Evolutionary conservation across 345 rosid genomes (phyloP), one percentile per base, ranked within the genome.

Genomic region (Carallia brachiata): DNA sequence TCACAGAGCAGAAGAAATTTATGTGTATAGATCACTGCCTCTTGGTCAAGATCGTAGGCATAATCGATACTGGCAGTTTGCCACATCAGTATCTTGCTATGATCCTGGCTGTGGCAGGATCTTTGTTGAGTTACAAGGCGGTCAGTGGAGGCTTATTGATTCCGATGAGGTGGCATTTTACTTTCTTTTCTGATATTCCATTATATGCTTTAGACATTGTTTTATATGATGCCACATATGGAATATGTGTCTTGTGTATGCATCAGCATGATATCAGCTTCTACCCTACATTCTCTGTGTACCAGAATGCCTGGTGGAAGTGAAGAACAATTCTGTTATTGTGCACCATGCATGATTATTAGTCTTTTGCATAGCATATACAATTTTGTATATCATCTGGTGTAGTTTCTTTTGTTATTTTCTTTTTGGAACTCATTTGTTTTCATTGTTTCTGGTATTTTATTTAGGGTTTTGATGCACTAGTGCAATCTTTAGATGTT

Each of bases 41-140:
- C 81, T 93, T 19, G 98, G 98, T 71, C 91, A 81, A 81, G 98
- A 93, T 83, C 89, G 98, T 58, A 84, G 98, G 65, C 95, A 85
- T 47, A 93, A 90, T 69, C 84, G 98, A 4, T 93, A 93, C 69
- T 93, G 98, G 98, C 95, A 79, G 61, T 93, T 93, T 81, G 77
- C 85, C 23, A 79, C 92, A 57, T 93, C 95, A 1, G 66, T 85
- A 27, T 93, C 98, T 58, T 28, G 60, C 68, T 83, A 77, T 79
- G 97, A 93, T 83, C 98, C 95, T 47, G 90, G 97, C 61, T 83
- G 90, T 80, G 98, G 95, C 60, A 85, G 98, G 76, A 84, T 93
- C 65, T 90, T 93, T 32, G 87, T 90, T 61, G 98, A 93, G 78
- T 80, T 90, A 66, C 84, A 71, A 19, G 88, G 89, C 72, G 90